These are phyloP conservation scores for Cadophora sp. DNA, from an alignment of 2,329 filamentous ascomycete genomes.

Conservation along the genomic window DNA sequence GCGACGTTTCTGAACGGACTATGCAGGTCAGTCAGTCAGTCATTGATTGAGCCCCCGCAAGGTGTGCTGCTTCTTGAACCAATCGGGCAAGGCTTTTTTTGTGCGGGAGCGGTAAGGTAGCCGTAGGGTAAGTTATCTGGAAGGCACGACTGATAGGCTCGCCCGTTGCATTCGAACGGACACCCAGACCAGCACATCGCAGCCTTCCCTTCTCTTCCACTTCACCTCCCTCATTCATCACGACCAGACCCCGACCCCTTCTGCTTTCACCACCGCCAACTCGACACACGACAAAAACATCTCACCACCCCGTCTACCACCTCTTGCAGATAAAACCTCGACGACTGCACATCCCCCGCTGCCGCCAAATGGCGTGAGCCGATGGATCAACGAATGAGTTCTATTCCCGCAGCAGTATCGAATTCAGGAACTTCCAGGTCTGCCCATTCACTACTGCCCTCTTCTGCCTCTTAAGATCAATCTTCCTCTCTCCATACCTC, in stretches of 20 bases:
- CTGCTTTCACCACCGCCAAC: not conserved
- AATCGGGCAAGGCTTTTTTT: not conserved
- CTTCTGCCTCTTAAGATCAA: slow-evolving; percentile 24
- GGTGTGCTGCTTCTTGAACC: not conserved
- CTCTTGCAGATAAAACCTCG: slow-evolving; percentile 7
- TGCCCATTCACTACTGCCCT: slow-evolving; percentile 29
- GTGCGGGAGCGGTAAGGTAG: slow-evolving; percentile 3
- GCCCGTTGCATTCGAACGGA: not conserved
- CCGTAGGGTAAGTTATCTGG: not conserved
- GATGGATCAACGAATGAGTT: slow-evolving; percentile 39
- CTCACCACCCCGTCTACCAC: not conserved
- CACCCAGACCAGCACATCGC: slow-evolving; percentile 11
- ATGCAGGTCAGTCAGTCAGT: no score
- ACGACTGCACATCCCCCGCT: slow-evolving; percentile 19
- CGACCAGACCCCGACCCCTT: not conserved
- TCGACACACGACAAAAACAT: not conserved
- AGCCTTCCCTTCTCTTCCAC: slow-evolving; percentile 5
- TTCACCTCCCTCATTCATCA: not conserved
- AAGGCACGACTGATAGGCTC: slow-evolving; percentile 3
- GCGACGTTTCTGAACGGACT: not conserved
- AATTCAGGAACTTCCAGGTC: slow-evolving; percentile 32
- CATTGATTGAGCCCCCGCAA: not conserved
- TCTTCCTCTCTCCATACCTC: slow-evolving; percentile 1
- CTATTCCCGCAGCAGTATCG: slow-evolving; percentile 32
- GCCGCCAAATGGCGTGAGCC: slow-evolving; percentile 37